phyloP scores from a whole-genome alignment of 2,329 filamentous ascomycete genomes.

The Calonectria leucothoes region DNA sequence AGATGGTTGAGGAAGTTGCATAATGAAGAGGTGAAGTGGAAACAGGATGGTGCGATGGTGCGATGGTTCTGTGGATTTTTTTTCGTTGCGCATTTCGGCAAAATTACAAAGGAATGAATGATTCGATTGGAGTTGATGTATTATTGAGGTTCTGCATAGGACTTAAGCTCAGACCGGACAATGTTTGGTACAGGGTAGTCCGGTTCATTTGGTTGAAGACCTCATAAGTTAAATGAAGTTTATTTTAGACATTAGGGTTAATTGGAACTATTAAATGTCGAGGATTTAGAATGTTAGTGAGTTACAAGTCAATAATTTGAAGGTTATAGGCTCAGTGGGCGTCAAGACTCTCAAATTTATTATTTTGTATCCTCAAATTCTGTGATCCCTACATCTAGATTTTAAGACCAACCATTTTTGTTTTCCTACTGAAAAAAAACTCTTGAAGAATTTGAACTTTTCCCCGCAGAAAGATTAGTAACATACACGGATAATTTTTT shows the following conservation, averaged over 20 bases:
- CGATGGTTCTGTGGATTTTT: too few species aligned
- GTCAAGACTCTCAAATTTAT: not conserved
- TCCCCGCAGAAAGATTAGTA: too few species aligned
- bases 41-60: not conserved
- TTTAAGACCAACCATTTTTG: too few species aligned
- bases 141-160: not conserved
- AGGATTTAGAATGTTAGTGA: not conserved
- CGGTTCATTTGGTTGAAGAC: not conserved
- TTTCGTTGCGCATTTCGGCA: not conserved
- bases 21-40: conserved; percentile 32
- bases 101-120: not conserved
- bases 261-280: not conserved
- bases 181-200: not conserved
- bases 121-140: not conserved
- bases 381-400: too few species aligned
- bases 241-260: not conserved
- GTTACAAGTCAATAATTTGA: not conserved
- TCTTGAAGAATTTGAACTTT: too few species aligned
- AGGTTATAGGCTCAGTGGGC: not conserved
- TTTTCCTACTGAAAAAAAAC: too few species aligned
- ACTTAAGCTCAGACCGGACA: not conserved
- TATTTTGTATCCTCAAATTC: not conserved
- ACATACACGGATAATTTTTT: too few species aligned
- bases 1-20: conserved; percentile 67
- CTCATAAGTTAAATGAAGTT: not conserved